Evolutionary conservation across 169 alveolate species (phyloP).

Genomic region (Cryptosporidium xiaoi): DNA sequence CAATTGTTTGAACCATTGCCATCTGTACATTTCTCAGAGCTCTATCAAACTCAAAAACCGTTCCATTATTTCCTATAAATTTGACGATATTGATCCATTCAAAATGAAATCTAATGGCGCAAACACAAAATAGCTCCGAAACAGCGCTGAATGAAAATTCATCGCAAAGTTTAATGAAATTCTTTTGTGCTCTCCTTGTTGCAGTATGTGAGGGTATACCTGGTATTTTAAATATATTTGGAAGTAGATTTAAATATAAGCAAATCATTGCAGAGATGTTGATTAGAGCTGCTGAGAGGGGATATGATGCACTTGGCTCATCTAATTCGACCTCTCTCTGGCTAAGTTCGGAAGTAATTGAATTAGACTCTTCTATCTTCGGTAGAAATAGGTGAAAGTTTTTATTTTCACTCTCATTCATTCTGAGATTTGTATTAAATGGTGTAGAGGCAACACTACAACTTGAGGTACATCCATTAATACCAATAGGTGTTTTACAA

Average conservation of each 20-base stretch:
- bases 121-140: slow-evolving; percentile 63
- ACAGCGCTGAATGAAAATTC: slow-evolving; percentile 44
- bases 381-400: slow-evolving; percentile 28
- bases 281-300: slow-evolving; percentile 52
- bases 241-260: slow-evolving; percentile 43
- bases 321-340: slow-evolving; percentile 8
- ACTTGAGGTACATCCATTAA: background rate
- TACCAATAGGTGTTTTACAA: slow-evolving; percentile 6
- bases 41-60: slow-evolving; percentile 53
- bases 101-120: slow-evolving; percentile 67
- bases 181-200: slow-evolving; percentile 31
- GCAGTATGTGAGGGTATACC: slow-evolving; percentile 41
- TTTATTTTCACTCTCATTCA: background rate
- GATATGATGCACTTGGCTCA: slow-evolving; percentile 34
- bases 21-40: slow-evolving; percentile 51
- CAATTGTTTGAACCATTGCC: slow-evolving; percentile 44
- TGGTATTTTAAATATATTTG: slow-evolving; percentile 54
- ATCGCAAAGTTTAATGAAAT: slow-evolving; percentile 24
- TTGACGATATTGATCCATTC: slow-evolving; percentile 63
- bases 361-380: slow-evolving; percentile 29
- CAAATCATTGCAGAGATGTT: slow-evolving; percentile 58
- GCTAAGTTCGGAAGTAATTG: slow-evolving; percentile 13
- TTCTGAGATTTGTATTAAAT: slow-evolving; percentile 1
- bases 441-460: slow-evolving; percentile 12
- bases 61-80: slow-evolving; percentile 27